Conservation (phyloP, 805 yeast genomes). For the Barnettozyma populi region DNA sequence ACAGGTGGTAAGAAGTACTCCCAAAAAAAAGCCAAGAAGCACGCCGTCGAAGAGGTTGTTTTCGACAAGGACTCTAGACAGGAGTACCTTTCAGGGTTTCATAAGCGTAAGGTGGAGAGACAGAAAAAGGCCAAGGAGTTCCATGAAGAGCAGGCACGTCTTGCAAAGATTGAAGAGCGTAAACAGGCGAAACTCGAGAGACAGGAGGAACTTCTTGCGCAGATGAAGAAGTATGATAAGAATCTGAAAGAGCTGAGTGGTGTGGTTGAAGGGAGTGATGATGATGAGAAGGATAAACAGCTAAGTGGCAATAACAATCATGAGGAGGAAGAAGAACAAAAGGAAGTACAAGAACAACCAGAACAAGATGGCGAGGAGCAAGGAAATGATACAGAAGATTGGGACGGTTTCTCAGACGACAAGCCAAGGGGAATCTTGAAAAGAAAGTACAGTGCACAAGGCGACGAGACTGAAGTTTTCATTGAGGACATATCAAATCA, state of each 20-base stretch:
- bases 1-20: slow-evolving; percentile 83
- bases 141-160: slow-evolving; percentile 70
- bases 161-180: slow-evolving; percentile 71
- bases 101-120: slow-evolving; percentile 84
- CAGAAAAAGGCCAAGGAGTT: slow-evolving; percentile 79
- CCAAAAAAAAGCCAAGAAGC: slow-evolving; percentile 56
- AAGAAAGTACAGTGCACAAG: slow-evolving; percentile 21
- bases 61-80: slow-evolving; percentile 76
- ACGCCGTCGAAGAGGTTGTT: slow-evolving; percentile 75
- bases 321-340: slow-evolving; percentile 30
- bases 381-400: slow-evolving; percentile 25
- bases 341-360: no score
- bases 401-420: slow-evolving; percentile 35
- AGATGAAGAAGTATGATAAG: slow-evolving; percentile 52
- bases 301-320: slow-evolving; percentile 19
- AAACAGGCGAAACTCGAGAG: slow-evolving; percentile 63
- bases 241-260: slow-evolving; percentile 30
- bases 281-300: slow-evolving; percentile 15
- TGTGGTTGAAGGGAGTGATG: slow-evolving; percentile 13
- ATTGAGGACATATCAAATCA: slow-evolving; percentile 44
- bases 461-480: slow-evolving; percentile 38
- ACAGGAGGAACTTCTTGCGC: slow-evolving; percentile 57
- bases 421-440: slow-evolving; percentile 23
- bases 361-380: slow-evolving; percentile 16
- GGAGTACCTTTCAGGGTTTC: slow-evolving; percentile 91